Conservation (phyloP, 2,329 filamentous ascomycete species). For the Elsinoe australis region DNA sequence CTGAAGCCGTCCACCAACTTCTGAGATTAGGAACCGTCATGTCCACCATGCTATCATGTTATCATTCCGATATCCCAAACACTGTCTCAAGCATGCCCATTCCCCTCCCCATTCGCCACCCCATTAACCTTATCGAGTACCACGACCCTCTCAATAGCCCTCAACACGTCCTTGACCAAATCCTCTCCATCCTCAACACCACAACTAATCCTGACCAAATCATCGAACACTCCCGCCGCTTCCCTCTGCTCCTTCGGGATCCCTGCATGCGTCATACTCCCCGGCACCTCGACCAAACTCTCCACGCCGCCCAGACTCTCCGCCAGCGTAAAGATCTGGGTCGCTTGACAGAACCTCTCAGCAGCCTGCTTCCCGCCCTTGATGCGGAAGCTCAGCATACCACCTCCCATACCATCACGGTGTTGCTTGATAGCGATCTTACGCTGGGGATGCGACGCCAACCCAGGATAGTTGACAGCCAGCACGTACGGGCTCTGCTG, state of each 20-base stretch:
- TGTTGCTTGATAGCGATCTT: slow-evolving; percentile 83
- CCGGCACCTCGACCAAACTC: slow-evolving; percentile 82
- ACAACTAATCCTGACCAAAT: slow-evolving; percentile 86
- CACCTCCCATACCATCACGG: slow-evolving; percentile 86
- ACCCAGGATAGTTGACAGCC: slow-evolving; percentile 89
- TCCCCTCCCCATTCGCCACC: slow-evolving; percentile 22
- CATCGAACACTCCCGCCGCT: slow-evolving; percentile 87
- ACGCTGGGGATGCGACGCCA: slow-evolving; percentile 79
- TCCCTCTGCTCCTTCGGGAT: slow-evolving; percentile 88
- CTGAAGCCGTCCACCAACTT: too few relatives aligned
- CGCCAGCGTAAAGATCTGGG: slow-evolving; percentile 84
- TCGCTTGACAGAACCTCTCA: slow-evolving; percentile 83
- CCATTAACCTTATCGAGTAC: slow-evolving; percentile 44
- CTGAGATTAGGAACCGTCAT: too few relatives aligned
- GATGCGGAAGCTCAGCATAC: slow-evolving; percentile 96
- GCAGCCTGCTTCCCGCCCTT: slow-evolving; percentile 77
- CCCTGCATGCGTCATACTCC: slow-evolving; percentile 93
- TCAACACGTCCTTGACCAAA: slow-evolving; percentile 70
- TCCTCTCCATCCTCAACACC: slow-evolving; percentile 88
- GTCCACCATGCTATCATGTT: too few relatives aligned
- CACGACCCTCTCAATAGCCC: slow-evolving; percentile 72
- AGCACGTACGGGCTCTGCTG: slow-evolving; percentile 74
- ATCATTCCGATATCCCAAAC: too few relatives aligned
- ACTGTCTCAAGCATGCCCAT: slow-evolving; percentile 11
- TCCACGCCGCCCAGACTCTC: slow-evolving; percentile 91